Base-by-base conservation (phyloP, 148 eudicot genomes). In the Diospyros lotus region DNA sequence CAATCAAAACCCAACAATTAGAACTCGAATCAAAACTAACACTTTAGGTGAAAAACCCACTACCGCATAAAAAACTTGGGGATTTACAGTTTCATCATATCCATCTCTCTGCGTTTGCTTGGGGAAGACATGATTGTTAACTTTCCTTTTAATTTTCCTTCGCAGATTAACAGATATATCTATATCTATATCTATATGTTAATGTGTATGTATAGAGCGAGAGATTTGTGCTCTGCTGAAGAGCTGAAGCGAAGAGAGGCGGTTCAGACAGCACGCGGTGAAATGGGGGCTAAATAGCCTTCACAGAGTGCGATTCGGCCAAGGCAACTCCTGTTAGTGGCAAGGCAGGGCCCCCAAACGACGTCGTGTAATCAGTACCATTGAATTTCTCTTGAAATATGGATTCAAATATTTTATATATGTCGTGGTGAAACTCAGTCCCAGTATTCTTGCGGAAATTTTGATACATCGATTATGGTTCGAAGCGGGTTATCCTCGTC, bases 51-150 rank as follows among this genome's bases (percentile, higher is more conserved):
- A 18, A 3, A 28, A 28, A 28, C 28, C 28, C 28, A 28, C 28
- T 28, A 28, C 28, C 28, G 28, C 43, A 1, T 9, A 64, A 18
- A 51, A 9, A 11, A 55, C 39, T 66, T 9, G 39, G 51, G 44
- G 40, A 56, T 46, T 83, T 48, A 93, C 98, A 91, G 86, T 84
- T 93, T 93, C 98, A 93, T 93, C 80, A 93, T 80, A 81, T 93
- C 98, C 94, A 89, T 93, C 71, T 93, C 98, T 72, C 96, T 79
- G 78, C 98, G 82, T 82, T 93, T 93, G 90, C 91, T 87, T 70
- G 96, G 98, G 42, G 98, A 93, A 79, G 98, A 89, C 98, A 93
- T 93, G 64, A 28, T 60, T 18, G 8, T 5, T 28, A 60, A 60
- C 6, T 60, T 60, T 60, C 28, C 12, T 41, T 17, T 38, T 28